Conservation (phyloP, 169 alveolate genomes). For the Cardiosporidium cionae region DNA sequence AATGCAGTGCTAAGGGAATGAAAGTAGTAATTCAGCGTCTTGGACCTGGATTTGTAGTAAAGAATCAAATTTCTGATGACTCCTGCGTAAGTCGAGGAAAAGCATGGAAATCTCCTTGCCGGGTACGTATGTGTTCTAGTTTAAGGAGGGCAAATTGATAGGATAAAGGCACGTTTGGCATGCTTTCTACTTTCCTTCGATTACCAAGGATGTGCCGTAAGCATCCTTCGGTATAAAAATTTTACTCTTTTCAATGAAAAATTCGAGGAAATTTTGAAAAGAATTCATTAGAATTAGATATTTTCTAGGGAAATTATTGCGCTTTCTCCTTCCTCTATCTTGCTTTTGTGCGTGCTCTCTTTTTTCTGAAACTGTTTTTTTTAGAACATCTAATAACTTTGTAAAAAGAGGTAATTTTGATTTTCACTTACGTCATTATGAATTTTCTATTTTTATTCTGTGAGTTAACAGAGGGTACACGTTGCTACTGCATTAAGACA, state of each 20-base stretch:
- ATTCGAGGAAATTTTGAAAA: not conserved
- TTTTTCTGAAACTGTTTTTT: not conserved
- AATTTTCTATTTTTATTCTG: no score
- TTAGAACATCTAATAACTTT: not conserved
- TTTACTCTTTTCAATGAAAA: not conserved
- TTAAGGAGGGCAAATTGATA: no score
- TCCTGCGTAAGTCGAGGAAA: conserved; percentile 41
- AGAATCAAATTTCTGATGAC: conserved; percentile 47
- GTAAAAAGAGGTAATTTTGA: not conserved
- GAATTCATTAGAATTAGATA: not conserved
- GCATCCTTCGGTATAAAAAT: not conserved
- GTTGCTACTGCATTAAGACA: no score
- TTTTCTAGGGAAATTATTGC: not conserved
- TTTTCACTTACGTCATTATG: no score
- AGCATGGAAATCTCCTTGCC: conserved; percentile 48
- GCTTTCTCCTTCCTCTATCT: not conserved
- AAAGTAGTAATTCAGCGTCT: conserved; percentile 45
- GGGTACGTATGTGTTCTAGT: not conserved
- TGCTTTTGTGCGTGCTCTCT: not conserved
- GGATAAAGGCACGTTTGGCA: no score
- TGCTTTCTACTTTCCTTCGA: no score
- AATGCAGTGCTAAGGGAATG: conserved; percentile 51
- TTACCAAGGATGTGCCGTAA: not conserved
- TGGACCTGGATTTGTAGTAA: conserved; percentile 56
- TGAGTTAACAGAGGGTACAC: no score